phyloP scores from a whole-genome alignment of 768 basidiomycete genomes.

The Rhodocollybia butyracea region DNA sequence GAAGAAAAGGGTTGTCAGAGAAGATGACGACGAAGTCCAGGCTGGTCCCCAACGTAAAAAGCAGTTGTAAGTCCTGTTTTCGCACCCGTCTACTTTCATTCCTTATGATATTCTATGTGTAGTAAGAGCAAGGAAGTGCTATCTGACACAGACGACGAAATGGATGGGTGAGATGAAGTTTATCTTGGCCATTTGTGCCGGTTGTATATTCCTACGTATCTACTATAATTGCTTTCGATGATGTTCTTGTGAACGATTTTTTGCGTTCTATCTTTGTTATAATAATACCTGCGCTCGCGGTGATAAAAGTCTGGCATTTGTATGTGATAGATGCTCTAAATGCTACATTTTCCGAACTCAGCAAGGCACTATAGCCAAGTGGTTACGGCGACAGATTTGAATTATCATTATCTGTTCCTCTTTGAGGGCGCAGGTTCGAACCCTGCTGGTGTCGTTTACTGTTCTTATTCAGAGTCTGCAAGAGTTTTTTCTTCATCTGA shows the following conservation, averaged over 20 bases:
- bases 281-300: no score
- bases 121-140: constrained; percentile 91
- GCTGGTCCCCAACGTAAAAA: constrained; percentile 66
- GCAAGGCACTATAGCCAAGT: constrained; percentile 81
- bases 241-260: no score
- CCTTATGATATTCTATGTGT: constrained; percentile 8
- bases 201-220: not conserved
- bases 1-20: constrained; percentile 76
- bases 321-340: no score
- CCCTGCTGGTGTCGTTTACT: no score
- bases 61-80: constrained; percentile 56
- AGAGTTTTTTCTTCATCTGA: no score
- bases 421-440: no score
- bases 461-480: no score
- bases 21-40: constrained; percentile 68
- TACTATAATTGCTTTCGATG: not conserved
- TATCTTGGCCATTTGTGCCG: no score
- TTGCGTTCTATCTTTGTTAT: no score
- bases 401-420: no score
- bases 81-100: not conserved
- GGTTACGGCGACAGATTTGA: constrained; percentile 68
- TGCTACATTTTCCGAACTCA: no score
- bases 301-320: no score
- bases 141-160: constrained; percentile 85
- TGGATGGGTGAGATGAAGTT: constrained; percentile 49